Percentiles rank a stretch among this genome's conserved stretches.
Conservation (phyloP, 2,329 filamentous ascomycete genomes). For the Clarireedia paspali region DNA sequence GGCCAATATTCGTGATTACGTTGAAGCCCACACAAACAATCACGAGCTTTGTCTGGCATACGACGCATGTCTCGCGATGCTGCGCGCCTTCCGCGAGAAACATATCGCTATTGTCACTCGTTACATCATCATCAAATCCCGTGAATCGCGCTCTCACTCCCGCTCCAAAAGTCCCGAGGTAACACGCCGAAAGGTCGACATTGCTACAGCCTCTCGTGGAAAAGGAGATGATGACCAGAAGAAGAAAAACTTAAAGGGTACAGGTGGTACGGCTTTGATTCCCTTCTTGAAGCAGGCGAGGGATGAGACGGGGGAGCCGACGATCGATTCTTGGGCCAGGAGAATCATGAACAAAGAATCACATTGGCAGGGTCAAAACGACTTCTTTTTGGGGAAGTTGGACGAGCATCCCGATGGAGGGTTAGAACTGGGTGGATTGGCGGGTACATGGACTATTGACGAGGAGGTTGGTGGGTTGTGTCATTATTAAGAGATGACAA, state of each 20-base stretch:
- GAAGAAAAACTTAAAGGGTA: conserved; percentile 67
- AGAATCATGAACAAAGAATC: conserved; percentile 30
- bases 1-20: conserved; percentile 82
- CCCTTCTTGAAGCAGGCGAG: conserved; percentile 94
- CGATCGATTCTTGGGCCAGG: conserved; percentile 59
- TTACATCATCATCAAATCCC: conserved; percentile 87
- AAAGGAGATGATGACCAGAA: conserved; percentile 33
- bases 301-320: conserved; percentile 91
- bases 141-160: conserved; percentile 60
- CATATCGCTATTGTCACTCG: conserved; percentile 95
- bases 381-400: conserved; percentile 51
- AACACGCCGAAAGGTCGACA: conserved; percentile 49
- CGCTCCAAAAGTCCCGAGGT: conserved; percentile 45
- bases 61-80: conserved; percentile 78
- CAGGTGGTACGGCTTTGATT: conserved; percentile 87
- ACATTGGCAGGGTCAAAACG: conserved; percentile 35
- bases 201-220: conserved; percentile 47
- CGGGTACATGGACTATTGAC: conserved; percentile 83
- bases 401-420: conserved; percentile 33
- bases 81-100: conserved; percentile 60
- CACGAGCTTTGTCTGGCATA: conserved; percentile 69
- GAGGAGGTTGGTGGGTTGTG: conserved; percentile 58
- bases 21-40: conserved; percentile 55
- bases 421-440: conserved; percentile 56
- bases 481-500: conserved; percentile 21